These are phyloP conservation scores for Claviceps sp. DNA, from an alignment of 2,329 filamentous ascomycete genomes.

Conservation along the genomic window DNA sequence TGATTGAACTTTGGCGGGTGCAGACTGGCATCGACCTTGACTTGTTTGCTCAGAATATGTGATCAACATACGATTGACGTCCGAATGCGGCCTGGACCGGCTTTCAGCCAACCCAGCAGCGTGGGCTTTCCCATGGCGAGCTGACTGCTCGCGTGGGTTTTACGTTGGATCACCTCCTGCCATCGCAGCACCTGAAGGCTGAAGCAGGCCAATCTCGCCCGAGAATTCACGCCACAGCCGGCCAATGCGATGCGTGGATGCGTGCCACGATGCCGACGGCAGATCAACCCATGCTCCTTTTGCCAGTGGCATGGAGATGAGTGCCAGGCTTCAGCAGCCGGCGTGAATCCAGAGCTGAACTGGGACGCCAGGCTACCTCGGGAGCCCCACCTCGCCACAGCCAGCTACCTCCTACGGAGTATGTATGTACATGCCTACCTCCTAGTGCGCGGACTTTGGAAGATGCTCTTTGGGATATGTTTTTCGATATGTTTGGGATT, in stretches of 20 bases:
- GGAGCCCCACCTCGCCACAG: too few species aligned
- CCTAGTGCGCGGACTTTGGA: too few species aligned
- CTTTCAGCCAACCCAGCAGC: background rate
- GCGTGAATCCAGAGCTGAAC: too few species aligned
- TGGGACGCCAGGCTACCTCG: too few species aligned
- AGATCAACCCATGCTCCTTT: background rate
- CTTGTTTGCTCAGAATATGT: too few species aligned
- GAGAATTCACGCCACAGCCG: background rate
- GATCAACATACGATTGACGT: background rate
- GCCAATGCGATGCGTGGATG: background rate
- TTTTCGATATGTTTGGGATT: too few species aligned
- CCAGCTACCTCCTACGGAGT: too few species aligned
- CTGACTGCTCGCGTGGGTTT: background rate
- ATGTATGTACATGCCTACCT: too few species aligned
- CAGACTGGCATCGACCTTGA: too few species aligned
- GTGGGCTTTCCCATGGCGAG: conserved; percentile 2
- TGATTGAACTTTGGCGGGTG: too few species aligned
- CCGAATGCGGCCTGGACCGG: too few species aligned
- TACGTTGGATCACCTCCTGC: background rate
- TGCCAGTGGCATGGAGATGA: background rate
- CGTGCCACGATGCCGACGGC: background rate
- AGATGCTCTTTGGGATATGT: too few species aligned
- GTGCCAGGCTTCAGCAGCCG: background rate
- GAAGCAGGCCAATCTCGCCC: conserved; percentile 1
- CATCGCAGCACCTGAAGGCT: background rate